These are phyloP conservation scores for Acmispon strigosus DNA, from an alignment of 306 rosid genomes.

Conservation along the genomic window DNA sequence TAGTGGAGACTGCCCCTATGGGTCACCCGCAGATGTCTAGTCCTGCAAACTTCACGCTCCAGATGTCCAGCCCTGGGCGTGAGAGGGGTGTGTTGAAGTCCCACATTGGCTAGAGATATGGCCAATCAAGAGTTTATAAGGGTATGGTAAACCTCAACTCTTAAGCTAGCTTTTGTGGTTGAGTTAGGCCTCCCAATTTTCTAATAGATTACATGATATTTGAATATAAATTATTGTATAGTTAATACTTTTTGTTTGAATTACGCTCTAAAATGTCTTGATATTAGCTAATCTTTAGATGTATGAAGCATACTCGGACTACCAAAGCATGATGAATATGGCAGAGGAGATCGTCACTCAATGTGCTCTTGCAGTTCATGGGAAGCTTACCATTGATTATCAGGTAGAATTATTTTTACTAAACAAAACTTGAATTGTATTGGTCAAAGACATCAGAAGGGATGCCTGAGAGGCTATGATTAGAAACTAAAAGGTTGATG, in stretches of 20 bases:
- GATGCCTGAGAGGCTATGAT: background rate
- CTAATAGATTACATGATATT: slow-evolving; percentile 8
- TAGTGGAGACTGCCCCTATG: too few relatives aligned
- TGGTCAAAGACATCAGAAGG: slow-evolving; percentile 1
- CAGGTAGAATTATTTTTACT: slow-evolving; percentile 52
- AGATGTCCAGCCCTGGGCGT: too few relatives aligned
- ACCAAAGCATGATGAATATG: slow-evolving; percentile 96
- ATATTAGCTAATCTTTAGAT: slow-evolving; percentile 64
- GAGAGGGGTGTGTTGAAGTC: too few relatives aligned
- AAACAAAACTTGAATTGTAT: background rate
- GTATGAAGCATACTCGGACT: slow-evolving; percentile 97
- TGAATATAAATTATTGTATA: background rate
- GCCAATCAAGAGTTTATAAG: too few relatives aligned
- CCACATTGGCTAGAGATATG: too few relatives aligned
- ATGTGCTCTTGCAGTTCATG: slow-evolving; percentile 81
- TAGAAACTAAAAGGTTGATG: background rate
- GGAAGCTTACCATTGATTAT: slow-evolving; percentile 80
- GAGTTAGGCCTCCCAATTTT: too few relatives aligned
- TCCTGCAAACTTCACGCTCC: too few relatives aligned
- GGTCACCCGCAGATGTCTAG: too few relatives aligned
- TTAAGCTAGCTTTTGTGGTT: too few relatives aligned
- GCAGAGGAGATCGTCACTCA: slow-evolving; percentile 85
- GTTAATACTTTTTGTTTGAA: slow-evolving; percentile 12
- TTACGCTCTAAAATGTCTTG: slow-evolving; percentile 33
- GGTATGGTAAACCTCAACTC: too few relatives aligned